Conservation (phyloP, 2,329 filamentous ascomycete genomes). For the Bipolaris victoriae region DNA sequence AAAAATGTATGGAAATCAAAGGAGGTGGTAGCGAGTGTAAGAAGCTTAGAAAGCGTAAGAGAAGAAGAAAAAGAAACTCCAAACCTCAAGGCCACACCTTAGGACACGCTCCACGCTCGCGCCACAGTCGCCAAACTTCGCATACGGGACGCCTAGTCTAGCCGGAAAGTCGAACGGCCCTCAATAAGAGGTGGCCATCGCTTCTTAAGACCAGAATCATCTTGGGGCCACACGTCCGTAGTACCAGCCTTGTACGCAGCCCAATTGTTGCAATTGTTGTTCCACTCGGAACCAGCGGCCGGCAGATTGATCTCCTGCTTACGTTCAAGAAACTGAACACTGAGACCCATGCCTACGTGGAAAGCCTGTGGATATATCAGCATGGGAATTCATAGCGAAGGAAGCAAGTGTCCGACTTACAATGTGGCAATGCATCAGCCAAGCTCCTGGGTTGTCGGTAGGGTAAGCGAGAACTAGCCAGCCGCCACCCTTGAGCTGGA, state of each 20-base stretch:
- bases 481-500: conserved; percentile 36
- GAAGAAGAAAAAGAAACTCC: background rate
- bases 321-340: conserved; percentile 35
- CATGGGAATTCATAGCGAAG: background rate
- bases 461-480: conserved; percentile 59
- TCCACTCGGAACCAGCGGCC: conserved; percentile 31
- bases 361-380: conserved; percentile 18
- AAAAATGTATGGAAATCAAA: background rate
- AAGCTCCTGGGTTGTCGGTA: conserved; percentile 58
- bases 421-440: conserved; percentile 41
- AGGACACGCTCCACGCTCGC: background rate
- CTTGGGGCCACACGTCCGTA: conserved; percentile 42
- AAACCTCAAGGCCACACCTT: background rate
- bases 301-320: conserved; percentile 31
- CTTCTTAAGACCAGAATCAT: conserved; percentile 51
- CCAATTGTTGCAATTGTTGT: conserved; percentile 38
- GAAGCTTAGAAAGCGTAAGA: conserved; percentile 10
- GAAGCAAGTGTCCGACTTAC: conserved; percentile 3
- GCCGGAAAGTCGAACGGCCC: background rate
- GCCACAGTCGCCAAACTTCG: background rate
- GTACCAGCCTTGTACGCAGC: conserved; percentile 21
- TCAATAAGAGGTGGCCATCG: conserved; percentile 30
- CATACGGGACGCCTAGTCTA: conserved; percentile 1
- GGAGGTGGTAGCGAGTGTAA: conserved; percentile 10
- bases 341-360: conserved; percentile 38